These are phyloP conservation scores for Tetraselmis striata DNA, from an alignment of 139 green algal genomes.

Conservation along the genomic window DNA sequence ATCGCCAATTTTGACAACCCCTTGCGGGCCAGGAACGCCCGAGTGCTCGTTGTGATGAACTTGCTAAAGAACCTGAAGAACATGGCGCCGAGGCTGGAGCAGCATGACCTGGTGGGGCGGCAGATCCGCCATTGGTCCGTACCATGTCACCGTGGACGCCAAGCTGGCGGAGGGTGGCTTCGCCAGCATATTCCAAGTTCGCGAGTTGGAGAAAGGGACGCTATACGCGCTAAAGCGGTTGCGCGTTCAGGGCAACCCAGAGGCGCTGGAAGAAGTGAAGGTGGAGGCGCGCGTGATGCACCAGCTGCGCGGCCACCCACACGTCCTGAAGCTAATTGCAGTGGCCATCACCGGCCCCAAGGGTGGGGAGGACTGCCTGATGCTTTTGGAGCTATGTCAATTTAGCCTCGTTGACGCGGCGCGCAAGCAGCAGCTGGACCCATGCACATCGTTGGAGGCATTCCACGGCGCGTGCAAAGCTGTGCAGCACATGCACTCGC, in stretches of 20 bases:
- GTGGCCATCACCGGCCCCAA: slow-evolving; percentile 46
- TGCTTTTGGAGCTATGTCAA: slow-evolving; percentile 74
- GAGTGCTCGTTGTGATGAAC: too few species aligned
- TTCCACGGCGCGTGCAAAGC: slow-evolving; percentile 56
- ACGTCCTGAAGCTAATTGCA: slow-evolving; percentile 57
- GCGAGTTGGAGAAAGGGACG: slow-evolving; percentile 31
- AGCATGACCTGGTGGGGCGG: not conserved
- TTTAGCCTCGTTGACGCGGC: slow-evolving; percentile 55
- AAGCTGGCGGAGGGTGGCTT: slow-evolving; percentile 56
- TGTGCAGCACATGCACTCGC: slow-evolving; percentile 65
- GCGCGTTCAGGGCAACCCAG: slow-evolving; percentile 42
- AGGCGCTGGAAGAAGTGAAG: slow-evolving; percentile 37
- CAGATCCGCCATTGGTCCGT: slow-evolving; percentile 8
- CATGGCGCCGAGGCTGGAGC: too few species aligned
- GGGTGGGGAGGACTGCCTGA: slow-evolving; percentile 54
- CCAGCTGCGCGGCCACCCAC: slow-evolving; percentile 24
- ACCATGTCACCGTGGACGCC: slow-evolving; percentile 38
- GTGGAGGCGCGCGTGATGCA: slow-evolving; percentile 36
- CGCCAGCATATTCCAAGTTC: slow-evolving; percentile 59
- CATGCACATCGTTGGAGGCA: slow-evolving; percentile 40
- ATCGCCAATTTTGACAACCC: too few species aligned
- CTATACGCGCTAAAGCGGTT: slow-evolving; percentile 75
- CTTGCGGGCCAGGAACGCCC: too few species aligned
- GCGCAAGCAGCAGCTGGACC: slow-evolving; percentile 32
- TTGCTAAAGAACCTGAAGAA: too few species aligned